phyloP scores from a whole-genome alignment of 305 asterid genomes.

The Fraxinus latifolia region DNA sequence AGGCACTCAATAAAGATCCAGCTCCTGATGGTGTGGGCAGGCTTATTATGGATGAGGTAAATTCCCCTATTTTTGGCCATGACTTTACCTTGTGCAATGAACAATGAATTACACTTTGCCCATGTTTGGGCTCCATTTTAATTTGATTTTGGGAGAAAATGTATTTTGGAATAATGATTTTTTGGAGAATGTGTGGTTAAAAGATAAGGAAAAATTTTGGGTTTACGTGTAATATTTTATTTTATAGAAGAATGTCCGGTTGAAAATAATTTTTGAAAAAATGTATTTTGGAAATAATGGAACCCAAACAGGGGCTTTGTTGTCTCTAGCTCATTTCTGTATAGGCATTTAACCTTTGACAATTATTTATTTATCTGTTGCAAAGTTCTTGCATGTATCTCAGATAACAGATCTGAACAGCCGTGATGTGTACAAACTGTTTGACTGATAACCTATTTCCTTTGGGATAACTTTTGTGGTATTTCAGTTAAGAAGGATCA shows the following conservation, averaged over 20 bases:
- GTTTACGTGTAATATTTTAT: neutral
- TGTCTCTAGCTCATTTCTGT: neutral
- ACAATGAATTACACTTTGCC: constrained; percentile 9
- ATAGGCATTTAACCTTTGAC: constrained; percentile 13
- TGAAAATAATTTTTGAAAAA: neutral
- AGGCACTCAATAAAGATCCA: constrained; percentile 73
- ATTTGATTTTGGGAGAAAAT: neutral
- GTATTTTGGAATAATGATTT: neutral
- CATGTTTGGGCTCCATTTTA: neutral
- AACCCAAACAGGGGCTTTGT: neutral
- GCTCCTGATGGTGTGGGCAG: constrained; percentile 72
- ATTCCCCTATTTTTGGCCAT: constrained; percentile 15
- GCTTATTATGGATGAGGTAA: constrained; percentile 82
- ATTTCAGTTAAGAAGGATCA: constrained; percentile 75
- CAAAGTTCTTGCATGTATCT: neutral
- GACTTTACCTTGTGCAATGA: constrained; percentile 14
- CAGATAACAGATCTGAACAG: neutral
- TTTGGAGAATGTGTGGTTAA: neutral
- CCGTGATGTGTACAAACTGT: neutral
- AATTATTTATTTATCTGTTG: neutral
- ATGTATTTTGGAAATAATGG: neutral
- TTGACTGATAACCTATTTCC: constrained; percentile 10
- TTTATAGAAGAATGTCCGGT: neutral
- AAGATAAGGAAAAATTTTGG: neutral
- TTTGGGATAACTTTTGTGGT: constrained; percentile 26